Percentiles rank a stretch among this genome's conserved stretches.
Evolutionary conservation across 495 filamentous ascomycete genomes (phyloP).

Genomic region (Podospora anserina): DNA sequence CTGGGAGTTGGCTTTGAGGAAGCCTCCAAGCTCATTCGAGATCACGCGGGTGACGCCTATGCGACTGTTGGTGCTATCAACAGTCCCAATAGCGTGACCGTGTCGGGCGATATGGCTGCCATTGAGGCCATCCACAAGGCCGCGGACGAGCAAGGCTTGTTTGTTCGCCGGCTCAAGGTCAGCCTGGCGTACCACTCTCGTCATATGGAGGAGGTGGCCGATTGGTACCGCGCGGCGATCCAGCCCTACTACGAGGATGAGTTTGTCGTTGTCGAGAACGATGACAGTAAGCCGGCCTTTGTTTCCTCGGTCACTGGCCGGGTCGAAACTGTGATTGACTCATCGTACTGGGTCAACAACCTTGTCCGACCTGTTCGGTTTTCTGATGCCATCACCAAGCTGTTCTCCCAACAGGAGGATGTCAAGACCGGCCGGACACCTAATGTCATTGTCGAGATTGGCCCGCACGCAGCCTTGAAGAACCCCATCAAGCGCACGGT

Average conservation of each 20-base stretch:
- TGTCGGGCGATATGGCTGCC: slow-evolving; percentile 40
- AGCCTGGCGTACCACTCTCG: slow-evolving; percentile 45
- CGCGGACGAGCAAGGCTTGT: slow-evolving; percentile 30
- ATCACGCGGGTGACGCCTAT: slow-evolving; percentile 26
- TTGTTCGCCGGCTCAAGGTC: slow-evolving; percentile 39
- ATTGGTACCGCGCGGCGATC: slow-evolving; percentile 35
- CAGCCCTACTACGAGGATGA: slow-evolving; percentile 8
- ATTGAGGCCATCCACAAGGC: slow-evolving; percentile 34
- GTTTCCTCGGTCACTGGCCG: slow-evolving; percentile 41
- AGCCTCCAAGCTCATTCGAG: slow-evolving; percentile 41
- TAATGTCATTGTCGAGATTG: slow-evolving; percentile 48
- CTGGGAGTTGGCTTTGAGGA: slow-evolving; percentile 28
- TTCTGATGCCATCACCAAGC: slow-evolving; percentile 28
- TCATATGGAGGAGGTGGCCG: slow-evolving; percentile 41
- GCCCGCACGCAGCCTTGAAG: slow-evolving; percentile 47
- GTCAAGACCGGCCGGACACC: slow-evolving; percentile 13
- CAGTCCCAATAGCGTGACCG: slow-evolving; percentile 44
- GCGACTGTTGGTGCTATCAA: slow-evolving; percentile 46
- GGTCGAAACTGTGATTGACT: slow-evolving; percentile 34
- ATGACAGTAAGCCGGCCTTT: background rate
- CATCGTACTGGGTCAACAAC: slow-evolving; percentile 41
- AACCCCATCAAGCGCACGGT: slow-evolving; percentile 44
- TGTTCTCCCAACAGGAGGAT: background rate
- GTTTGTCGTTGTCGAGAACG: slow-evolving; percentile 22
- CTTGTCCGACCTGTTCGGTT: slow-evolving; percentile 43